Evolutionary conservation across 2,329 filamentous ascomycete genomes (phyloP), one percentile per base, ranked within the genome.

Genomic region (Calonectria ilicicola): DNA sequence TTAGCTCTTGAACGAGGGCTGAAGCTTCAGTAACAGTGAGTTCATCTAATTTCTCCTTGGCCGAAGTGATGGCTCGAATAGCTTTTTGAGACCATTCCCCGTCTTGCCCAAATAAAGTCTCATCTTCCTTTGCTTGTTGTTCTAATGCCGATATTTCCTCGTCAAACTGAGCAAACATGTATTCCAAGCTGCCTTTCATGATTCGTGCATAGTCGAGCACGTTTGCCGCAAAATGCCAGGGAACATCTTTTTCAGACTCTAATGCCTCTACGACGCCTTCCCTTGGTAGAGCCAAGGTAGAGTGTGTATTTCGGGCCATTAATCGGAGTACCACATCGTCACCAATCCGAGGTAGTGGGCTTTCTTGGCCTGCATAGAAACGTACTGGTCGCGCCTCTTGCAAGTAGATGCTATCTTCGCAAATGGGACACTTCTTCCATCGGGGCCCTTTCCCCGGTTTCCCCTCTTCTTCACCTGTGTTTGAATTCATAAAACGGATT

Each of bases 361-460:
- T 93, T 84, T 98, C 96, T 83, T 98, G 95, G 0, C 95, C 96
- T 46, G 91, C 91, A 79, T 98, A 98, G 89, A 97, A 98, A 62
- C 96, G 91, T 26, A 98, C 96, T 1, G 97, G 95, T 62, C 94
- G 90, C 26, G 94, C 95, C 75, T 99, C 97, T 10, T 94, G 93
- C n/a, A 96, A 89, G 81, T 97, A 98, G n/a, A 99, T 91, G 60
- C 91, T 92, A 82, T 99, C 97, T 86, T 95, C 97, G 83, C 97
- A 99, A 40, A 99, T 96, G 0, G 97, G 96, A 78, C 97, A 99
- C 82, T 98, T 98, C 86, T 98, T 98, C 91, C 95, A 98, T 67
- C 93, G 89, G 35, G 93, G 87, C 78, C 91, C 93, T 84, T 93
- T 96, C 74, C 93, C 92, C 12, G 90, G 86, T 70, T 88, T 89